Base-by-base conservation (phyloP, 371 early-diverging fungal genomes). In the Coemansia sp. region DNA sequence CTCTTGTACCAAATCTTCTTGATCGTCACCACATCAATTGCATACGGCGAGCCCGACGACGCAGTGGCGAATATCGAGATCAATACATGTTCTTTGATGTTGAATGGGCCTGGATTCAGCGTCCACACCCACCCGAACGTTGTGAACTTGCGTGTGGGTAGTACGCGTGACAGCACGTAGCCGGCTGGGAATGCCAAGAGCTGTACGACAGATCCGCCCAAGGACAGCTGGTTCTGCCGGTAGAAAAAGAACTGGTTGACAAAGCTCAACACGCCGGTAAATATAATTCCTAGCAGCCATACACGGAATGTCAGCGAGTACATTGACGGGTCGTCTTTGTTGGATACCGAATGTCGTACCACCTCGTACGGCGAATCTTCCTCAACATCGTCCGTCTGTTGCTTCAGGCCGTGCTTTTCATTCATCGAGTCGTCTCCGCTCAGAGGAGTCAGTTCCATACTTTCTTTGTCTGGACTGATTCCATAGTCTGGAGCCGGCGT, bases 51-150 rank as follows among this genome's bases (percentile, higher is more conserved):
- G 55, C 72, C 73, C 48, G 89, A 88, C 23, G 82, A 82, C 60
- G 87, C 84, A 57, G 84, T 85, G 9, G 87, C 86, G 83, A 89
- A 86, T 60, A 88, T 84, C 18, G 86, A 86, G 51, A 93, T 88
- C 30, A 94, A 73, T 20, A 88, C 90, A 66, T 94, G 93, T 79
- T 94, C 94, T 79, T 94, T 94, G 77, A 92, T 86, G 67, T 87
- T 87, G 82, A 94, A 94, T 1, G 91, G 90, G 6, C 93, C 93
- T 3, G 94, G 93, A 53, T 94, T 94, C 68, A 88, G 84, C 28
- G 84, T 80, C 65, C 75, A 81, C 9, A 74, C 70, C 54, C 67
- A 68, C 23, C 84, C 82, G 63, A 82, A 74, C 3, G 82, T 65
- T 18, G 37, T 47, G 63, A 80, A 75, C 57, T 63, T 60, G 6